Evolutionary conservation across 2,329 filamentous ascomycete species (phyloP).

Genomic region (Aspergillus texensis): DNA sequence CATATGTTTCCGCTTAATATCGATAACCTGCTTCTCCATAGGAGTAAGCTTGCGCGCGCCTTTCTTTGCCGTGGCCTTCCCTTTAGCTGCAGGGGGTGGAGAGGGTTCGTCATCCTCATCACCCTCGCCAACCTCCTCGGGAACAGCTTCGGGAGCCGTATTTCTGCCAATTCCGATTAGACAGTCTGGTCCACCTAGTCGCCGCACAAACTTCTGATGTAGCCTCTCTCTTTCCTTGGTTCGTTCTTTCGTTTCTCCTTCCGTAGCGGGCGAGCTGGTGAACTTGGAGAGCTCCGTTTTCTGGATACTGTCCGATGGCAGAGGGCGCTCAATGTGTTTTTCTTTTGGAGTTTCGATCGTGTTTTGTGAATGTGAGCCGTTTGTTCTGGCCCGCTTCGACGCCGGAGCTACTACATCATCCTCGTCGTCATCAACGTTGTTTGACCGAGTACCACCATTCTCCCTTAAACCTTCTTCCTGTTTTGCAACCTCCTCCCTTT

Average conservation of each 20-base stretch:
- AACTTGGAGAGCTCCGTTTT: constrained; percentile 64
- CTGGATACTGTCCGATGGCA: constrained; percentile 44
- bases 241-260: constrained; percentile 54
- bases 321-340: constrained; percentile 17
- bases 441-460: not conserved
- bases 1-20: constrained; percentile 88
- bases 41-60: constrained; percentile 84
- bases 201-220: constrained; percentile 85
- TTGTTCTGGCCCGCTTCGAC: constrained; percentile 43
- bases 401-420: constrained; percentile 44
- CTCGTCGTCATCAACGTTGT: constrained; percentile 38
- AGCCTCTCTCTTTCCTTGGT: constrained; percentile 68
- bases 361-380: constrained; percentile 20
- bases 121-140: constrained; percentile 61
- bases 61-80: constrained; percentile 63
- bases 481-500: constrained; percentile 7
- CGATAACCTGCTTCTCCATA: constrained; percentile 89
- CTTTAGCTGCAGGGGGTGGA: constrained; percentile 50
- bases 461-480: constrained; percentile 2
- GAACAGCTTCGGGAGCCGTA: constrained; percentile 58
- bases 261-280: constrained; percentile 51
- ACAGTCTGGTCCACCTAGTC: constrained; percentile 83
- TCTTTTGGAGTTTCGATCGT: constrained; percentile 8
- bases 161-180: constrained; percentile 67
- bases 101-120: constrained; percentile 56